Base-by-base conservation (phyloP, 1,284 basidiomycete species). In the Ceratobasidium sp. region DNA sequence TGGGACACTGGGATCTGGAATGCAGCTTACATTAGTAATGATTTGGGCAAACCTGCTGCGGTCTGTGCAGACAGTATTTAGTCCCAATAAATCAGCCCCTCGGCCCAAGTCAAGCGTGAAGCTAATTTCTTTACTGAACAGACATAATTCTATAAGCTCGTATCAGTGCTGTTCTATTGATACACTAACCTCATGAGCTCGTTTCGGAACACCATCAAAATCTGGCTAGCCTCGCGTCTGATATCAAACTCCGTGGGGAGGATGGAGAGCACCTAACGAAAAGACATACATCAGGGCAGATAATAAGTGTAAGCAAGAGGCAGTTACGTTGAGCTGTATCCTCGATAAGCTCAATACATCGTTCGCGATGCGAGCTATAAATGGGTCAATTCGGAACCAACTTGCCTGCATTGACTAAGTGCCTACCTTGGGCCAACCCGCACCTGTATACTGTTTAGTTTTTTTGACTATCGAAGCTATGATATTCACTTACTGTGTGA, bases 281-380 rank as follows among this genome's bases (percentile, higher is more conserved):
- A 63, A 43, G 14, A 26, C 30, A 4, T 30, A 13, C 9, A n/a
- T 59, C n/a, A 47, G 55, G n/a, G 2, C 23, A 50, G 9, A 18
- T 13, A 21, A 16, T 2, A n/a, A 23, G 35, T 49, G 14, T 6
- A 26, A 38, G 2, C 16, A 38, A 5, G 11, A 38, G 11, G 11
- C 4, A 6, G 30, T 32, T 50, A 70, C 67, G 46, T 79, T 75
- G 14, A 83, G 79, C 73, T 83, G 82, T 41, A 84, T 81, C 43
- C 82, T 77, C 9, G 82, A 82, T 9, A 84, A 76, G 13, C 82
- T 82, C 21, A 83, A 77, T 3, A 83, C 81, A 73, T 84, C 83
- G 69, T 83, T 83, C 41, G 80, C 80, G 58, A 84, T 83, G 43
- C 82, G 78, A 73, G 82, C 82, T 77, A 82, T 82, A 18, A 5